Conservation (phyloP, 164 flowering plant species). For the Hamamelis virginiana region DNA sequence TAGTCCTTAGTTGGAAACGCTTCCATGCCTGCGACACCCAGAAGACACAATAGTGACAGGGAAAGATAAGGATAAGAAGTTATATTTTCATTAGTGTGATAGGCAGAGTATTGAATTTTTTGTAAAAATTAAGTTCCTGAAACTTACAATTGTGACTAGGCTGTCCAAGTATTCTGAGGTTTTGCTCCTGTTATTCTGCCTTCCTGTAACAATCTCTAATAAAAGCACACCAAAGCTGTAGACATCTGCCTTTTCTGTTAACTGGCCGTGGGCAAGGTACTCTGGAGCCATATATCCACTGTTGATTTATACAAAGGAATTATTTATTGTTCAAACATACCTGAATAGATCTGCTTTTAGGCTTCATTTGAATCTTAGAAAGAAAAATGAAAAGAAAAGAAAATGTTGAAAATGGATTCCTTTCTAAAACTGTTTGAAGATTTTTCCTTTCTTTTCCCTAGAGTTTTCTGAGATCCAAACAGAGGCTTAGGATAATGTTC, state of each 20-base stretch:
- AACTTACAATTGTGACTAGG: conserved; percentile 56
- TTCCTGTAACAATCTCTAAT: conserved; percentile 57
- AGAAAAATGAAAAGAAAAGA: too few species aligned
- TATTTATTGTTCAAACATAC: too few species aligned
- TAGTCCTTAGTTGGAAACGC: conserved; percentile 47
- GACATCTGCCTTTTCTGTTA: conserved; percentile 71
- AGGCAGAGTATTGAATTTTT: background rate
- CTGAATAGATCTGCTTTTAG: too few species aligned
- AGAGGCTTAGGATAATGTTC: too few species aligned
- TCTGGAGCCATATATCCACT: conserved; percentile 84
- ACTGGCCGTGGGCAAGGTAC: conserved; percentile 65
- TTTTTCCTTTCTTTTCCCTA: too few species aligned
- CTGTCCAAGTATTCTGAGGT: conserved; percentile 63
- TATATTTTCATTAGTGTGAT: background rate
- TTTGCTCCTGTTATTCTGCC: conserved; percentile 55
- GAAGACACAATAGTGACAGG: background rate
- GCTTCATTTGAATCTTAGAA: too few species aligned
- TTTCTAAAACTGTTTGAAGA: too few species aligned
- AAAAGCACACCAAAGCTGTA: conserved; percentile 65
- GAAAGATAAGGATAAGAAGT: background rate
- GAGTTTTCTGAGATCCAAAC: too few species aligned
- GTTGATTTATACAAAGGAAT: conserved; percentile 5
- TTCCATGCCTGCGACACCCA: conserved; percentile 55
- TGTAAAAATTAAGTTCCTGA: background rate
- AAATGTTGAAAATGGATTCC: too few species aligned